phyloP scores from a whole-genome alignment of 306 rosid genomes.

The Trifolium repens region DNA sequence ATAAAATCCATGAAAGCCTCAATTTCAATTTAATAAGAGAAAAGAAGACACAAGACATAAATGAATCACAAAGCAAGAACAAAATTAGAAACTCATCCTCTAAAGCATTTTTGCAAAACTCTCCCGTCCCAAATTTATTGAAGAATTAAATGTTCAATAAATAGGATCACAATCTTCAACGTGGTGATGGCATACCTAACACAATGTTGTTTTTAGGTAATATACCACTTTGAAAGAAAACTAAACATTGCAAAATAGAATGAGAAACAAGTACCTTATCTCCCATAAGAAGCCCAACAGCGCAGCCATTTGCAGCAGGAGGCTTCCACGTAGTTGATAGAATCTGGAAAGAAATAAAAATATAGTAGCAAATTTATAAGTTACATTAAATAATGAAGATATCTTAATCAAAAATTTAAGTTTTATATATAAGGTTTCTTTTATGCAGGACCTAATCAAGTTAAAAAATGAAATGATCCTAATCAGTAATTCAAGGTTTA shows the following conservation, averaged over 20 bases:
- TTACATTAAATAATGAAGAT: background rate
- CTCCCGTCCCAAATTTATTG: too few species aligned
- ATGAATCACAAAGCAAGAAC: background rate
- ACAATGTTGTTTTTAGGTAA: background rate
- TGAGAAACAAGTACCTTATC: constrained; percentile 62
- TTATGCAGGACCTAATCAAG: too few species aligned
- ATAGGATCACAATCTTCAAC: too few species aligned
- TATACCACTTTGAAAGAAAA: constrained; percentile 28
- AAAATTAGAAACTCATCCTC: too few species aligned
- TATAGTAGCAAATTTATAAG: constrained; percentile 15
- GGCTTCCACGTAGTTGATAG: constrained; percentile 73
- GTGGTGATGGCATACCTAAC: too few species aligned
- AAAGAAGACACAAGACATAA: constrained; percentile 14
- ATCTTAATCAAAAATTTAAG: too few species aligned
- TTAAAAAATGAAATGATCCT: background rate
- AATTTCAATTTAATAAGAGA: background rate
- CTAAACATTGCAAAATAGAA: constrained; percentile 7
- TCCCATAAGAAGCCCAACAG: constrained; percentile 77
- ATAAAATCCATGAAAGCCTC: constrained; percentile 35
- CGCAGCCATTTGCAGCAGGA: constrained; percentile 49
- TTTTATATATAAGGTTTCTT: too few species aligned
- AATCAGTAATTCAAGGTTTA: background rate
- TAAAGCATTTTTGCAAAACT: too few species aligned
- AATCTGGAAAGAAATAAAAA: constrained; percentile 63
- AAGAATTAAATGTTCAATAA: too few species aligned